Base-by-base conservation (phyloP, 1,284 basidiomycete genomes). In the Dichomitus squalens region DNA sequence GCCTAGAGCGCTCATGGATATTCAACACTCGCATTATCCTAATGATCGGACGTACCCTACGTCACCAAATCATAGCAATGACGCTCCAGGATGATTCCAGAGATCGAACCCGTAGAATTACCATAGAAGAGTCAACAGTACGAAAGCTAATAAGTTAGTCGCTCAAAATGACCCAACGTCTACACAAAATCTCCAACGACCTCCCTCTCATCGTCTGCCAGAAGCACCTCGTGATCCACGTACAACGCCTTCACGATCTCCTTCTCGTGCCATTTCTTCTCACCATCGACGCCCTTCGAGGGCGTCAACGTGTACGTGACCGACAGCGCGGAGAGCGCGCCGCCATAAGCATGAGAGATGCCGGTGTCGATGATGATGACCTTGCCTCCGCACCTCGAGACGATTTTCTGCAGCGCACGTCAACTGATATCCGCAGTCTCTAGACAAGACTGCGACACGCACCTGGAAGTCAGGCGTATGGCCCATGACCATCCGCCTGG, bases 331-430 rank as follows among this genome's bases (percentile, higher is more conserved):
- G 93, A 95, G 6, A 96, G 76, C 0, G 85, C 86, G 8, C 95
- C 95, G n/a, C 93, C 93, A 68, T 97, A 98, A 1, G 94, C 95
- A 68, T 90, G 90, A 1, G 94, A 95, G 57, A 97, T 96, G 35
- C 94, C 87, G 4, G 90, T 92, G 69, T 97, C 95, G 52, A 98
- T 96, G 63, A 97, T 90, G 65, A 97, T 88, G 52, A 97, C 84
- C 65, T 90, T 93, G 11, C 92, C 93, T 46, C 84, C 80, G 70
- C 95, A 97, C 57, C 93, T 79, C 14, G 90, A 86, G 1, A 90
- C 85, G 44, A 96, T 95, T 64, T 83, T 81, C 82, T 89, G 54
- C 21, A 38, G 14, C 6, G 43, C 11, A 54, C 29, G 47, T 55
- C 39, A 65, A 38, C 23, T 36, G 38, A 9, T 31, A 9, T 18